Evolutionary conservation across 2,329 filamentous ascomycete genomes (phyloP), one percentile per base, ranked within the genome.

Genomic region (Microsporum ferrugineum): DNA sequence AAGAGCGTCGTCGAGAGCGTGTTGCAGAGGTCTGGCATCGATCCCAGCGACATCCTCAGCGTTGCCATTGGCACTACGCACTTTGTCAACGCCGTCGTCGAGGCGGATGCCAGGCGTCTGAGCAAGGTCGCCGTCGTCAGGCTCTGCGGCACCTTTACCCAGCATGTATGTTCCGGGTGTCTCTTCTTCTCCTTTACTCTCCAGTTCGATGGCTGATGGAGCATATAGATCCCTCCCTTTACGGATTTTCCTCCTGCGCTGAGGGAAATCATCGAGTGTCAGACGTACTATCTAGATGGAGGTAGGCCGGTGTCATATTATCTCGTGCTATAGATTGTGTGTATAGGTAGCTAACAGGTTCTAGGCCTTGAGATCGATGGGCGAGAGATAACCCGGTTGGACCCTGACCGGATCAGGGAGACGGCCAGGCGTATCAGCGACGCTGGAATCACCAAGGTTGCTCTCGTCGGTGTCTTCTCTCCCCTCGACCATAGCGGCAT

Each of bases 11-110:
- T 81, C 61, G 66, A 71, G 8, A 72, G 73, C 7, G 75, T 81
- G 0, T 66, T 82, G 2, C 63, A 64, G 3, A 70, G 71, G 31
- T 75, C 77, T 0, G 63, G 67, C 0, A 68, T 78, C 53, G 71
- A 76, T 34, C 70, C 73, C 49, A 64, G 64, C 27, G 71, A 72
- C 12, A 74, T 82, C 3, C 66, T 76, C 43, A 78, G 76, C 39
- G 77, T 82, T 10, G 78, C 77, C 2, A 79, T 82, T 63, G 79
- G 80, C 31, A 80, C 78, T 1, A 68, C 67, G 0, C 78, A 79
- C 65, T 80, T 80, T 63, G 76, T 80, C 66, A 80, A 80, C 66
- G 78, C 78, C 0, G 71, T 80, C 5, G 72, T 80, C 8, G 76
- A 80, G 63, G 73, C 74, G 33, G 77, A 80, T 68, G 71, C 72